Conservation (phyloP, 1,284 basidiomycete species). For the Boletus holoroseus region DNA sequence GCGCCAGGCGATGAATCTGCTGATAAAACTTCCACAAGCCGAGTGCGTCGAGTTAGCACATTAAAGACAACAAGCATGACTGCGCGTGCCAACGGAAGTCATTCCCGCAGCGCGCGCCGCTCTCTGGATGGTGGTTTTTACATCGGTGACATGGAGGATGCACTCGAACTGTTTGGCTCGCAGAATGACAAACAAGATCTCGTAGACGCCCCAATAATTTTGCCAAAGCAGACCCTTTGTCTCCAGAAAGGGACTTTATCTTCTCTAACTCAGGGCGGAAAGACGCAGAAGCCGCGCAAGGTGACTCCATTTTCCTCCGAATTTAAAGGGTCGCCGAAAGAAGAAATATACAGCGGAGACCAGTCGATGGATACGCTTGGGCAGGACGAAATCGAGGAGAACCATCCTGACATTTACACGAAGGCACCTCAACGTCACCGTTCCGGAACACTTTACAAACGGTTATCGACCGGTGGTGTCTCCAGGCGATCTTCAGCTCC, state of each 20-base stretch:
- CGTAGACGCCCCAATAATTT: background rate
- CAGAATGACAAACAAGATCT: background rate
- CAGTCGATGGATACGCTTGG: background rate
- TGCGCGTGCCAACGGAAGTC: background rate
- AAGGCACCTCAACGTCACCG: conserved; percentile 14
- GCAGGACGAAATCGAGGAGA: background rate
- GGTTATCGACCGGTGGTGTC: background rate
- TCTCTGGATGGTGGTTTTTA: conserved; percentile 7
- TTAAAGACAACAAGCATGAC: background rate
- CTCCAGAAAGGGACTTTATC: background rate
- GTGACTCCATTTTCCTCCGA: conserved; percentile 15
- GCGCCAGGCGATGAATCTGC: background rate
- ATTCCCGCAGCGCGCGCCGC: background rate
- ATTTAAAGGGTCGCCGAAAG: background rate
- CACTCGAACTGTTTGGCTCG: background rate
- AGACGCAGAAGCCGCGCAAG: background rate
- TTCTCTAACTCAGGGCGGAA: background rate
- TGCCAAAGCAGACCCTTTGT: background rate
- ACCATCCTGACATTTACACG: conserved; percentile 16
- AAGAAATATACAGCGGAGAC: background rate
- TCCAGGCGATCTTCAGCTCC: conserved; percentile 14
- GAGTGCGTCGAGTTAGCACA: conserved; percentile 1
- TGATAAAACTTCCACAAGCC: background rate
- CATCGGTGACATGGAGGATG: background rate
- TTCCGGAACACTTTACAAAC: conserved; percentile 9